phyloP scores from a whole-genome alignment of 202 grass and related monocot genomes.

The Musa balbisiana region DNA sequence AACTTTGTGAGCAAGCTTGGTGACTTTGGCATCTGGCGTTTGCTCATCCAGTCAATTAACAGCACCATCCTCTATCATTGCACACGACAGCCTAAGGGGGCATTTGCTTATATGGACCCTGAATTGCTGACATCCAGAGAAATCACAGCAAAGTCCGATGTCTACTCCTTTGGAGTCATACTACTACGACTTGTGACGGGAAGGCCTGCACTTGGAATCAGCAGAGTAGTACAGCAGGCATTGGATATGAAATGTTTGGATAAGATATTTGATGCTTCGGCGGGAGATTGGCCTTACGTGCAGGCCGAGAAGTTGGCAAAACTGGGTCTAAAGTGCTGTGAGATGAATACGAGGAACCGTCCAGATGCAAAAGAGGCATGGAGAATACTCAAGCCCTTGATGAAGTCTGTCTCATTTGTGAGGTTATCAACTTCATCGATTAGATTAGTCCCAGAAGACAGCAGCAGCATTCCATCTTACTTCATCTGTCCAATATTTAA shows the following conservation, averaged over 20 bases:
- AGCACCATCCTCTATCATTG: slow-evolving; percentile 43
- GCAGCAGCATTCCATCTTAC: slow-evolving; percentile 4
- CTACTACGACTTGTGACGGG: slow-evolving; percentile 52
- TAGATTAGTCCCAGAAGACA: not conserved
- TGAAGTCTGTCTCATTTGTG: slow-evolving; percentile 20
- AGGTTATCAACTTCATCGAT: slow-evolving; percentile 25
- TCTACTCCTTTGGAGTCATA: slow-evolving; percentile 62
- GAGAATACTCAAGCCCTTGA: slow-evolving; percentile 12
- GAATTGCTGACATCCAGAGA: slow-evolving; percentile 41
- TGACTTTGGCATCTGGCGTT: slow-evolving; percentile 58
- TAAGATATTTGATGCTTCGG: slow-evolving; percentile 41
- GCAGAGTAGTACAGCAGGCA: slow-evolving; percentile 32
- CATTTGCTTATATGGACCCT: slow-evolving; percentile 63
- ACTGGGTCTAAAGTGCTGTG: slow-evolving; percentile 53
- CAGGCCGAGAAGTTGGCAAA: slow-evolving; percentile 38
- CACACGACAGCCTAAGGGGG: slow-evolving; percentile 47
- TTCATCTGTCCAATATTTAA: slow-evolving; percentile 13
- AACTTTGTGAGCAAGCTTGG: slow-evolving; percentile 49
- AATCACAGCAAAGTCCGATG: slow-evolving; percentile 48
- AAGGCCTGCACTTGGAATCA: slow-evolving; percentile 34
- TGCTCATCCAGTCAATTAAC: slow-evolving; percentile 39
- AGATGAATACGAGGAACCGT: slow-evolving; percentile 52
- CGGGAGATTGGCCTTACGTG: slow-evolving; percentile 44
- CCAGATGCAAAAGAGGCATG: slow-evolving; percentile 52
- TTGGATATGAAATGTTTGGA: slow-evolving; percentile 34